Evolutionary conservation across 1,139 yeast genomes (phyloP), one percentile per base, ranked within the genome.

Genomic region (Meyerozyma carpophila): DNA sequence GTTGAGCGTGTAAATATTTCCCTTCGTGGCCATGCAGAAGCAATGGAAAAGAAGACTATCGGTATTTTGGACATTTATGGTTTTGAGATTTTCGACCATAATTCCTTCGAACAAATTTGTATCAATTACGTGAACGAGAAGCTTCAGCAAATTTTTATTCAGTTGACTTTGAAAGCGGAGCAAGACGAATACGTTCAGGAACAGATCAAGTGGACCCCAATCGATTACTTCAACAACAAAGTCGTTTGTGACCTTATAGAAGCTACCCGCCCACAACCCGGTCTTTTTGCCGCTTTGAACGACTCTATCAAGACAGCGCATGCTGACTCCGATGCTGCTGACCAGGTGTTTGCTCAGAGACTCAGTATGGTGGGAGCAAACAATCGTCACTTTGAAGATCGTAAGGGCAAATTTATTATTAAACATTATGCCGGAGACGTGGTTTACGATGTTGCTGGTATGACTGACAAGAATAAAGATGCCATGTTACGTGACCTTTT

Each of bases 351-450:
- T 65, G 87, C 94, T 31, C 96, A 90, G 72, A 79, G 98, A 66
- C 75, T 93, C 56, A 87, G 90, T 51, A 75, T 89, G 81, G 87
- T 94, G 46, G 77, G 77, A 20, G 73, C 91, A 3, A 68, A 78
- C 32, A 91, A 91, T 62, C 84, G 86, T 36, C 95, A 94, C 64
- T 90, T 94, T 58, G 97, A 91, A 59, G 81, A 88, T 55, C 82
- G 98, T 57, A 84, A 88, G 52, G 81, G 84, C 38, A 91, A 93
- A 62, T 94, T 94, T 54, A 73, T 94, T 49, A 82, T 94, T 58
- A 91, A 89, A 68, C 99, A 94, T 66, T 94, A 94, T 68, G 98
- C 98, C 29, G 98, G 98, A 60, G 98, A 94, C 68, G 99, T 94
- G 41, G 85, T 91, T 29, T 94, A 94, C 59, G 96, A 91, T 52